Base-by-base conservation (phyloP, 2,329 filamentous ascomycete species). In the Sarocladium brachiariae region DNA sequence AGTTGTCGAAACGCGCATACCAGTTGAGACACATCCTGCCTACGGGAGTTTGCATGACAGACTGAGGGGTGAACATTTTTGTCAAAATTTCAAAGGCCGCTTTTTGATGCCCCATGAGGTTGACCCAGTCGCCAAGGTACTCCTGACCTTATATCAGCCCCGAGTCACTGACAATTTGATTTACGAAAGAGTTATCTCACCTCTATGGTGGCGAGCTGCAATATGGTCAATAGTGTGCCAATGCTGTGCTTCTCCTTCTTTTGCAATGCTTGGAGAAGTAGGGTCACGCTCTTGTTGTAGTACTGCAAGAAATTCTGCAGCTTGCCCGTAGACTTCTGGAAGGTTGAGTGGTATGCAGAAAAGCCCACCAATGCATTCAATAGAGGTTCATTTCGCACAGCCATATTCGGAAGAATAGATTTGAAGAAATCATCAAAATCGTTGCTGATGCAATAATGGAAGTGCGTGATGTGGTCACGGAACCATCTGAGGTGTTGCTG, bases 41-140 rank as follows among this genome's bases (percentile, higher is more conserved):
- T 13, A 87, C 77, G 3, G 85, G 75, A 9, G 84, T 86, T 56
- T 86, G 74, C 70, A 85, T 82, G 38, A 88, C 81, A 0, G 82
- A 86, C 54, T 90, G 74, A 0, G 89, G 87, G 0, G 83, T 89
- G 63, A 89, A 91, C 0, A 96, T 70, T 38, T 85, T 80, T 1
- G 78, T 86, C 41, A 97, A 71, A 59, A 97, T 85, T 55, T 89
- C 82, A 61, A 87, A 81, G 0, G 93, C 93, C 10, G 92, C 93
- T 63, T 86, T 89, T 64, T 96, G 91, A 64, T 97, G 93, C 19
- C 90, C 88, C 68, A 93, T 85, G 14, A 97, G 74, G 60, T 95
- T 96, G 50, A 95, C 82, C 90, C 90, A 97, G 63, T 99, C 93
- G 11, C 93, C 93, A 41, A 97, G 76, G 60, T 90, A 95, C 69